Conservation (phyloP, 1,139 yeast genomes). For the Geotrichum phurueaensis region DNA sequence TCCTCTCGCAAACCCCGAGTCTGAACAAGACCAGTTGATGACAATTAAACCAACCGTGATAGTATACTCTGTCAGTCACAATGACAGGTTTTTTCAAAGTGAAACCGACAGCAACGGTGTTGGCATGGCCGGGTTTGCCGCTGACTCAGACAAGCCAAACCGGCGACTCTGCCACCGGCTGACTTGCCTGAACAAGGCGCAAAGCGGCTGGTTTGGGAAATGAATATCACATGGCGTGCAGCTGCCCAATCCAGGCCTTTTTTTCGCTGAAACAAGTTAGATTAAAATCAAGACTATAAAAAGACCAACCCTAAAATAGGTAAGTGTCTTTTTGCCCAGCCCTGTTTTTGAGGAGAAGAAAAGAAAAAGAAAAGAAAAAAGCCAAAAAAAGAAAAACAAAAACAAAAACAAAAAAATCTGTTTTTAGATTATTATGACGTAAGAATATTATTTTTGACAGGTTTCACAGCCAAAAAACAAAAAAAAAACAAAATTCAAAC, state of each 20-base stretch:
- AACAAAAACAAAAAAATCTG: no score
- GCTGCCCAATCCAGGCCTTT: neutral
- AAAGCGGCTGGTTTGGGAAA: neutral
- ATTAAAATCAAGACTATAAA: neutral
- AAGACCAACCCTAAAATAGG: neutral
- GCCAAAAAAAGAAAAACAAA: no score
- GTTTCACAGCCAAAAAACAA: no score
- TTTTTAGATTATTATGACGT: no score
- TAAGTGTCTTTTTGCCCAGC: no score
- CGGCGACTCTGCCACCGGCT: neutral
- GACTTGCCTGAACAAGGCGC: neutral
- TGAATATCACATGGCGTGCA: neutral
- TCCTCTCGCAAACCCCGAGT: neutral
- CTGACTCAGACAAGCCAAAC: neutral
- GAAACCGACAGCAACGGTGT: no score
- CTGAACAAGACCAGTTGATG: neutral
- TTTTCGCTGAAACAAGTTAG: neutral
- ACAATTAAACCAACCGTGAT: no score
- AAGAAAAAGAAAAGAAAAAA: no score
- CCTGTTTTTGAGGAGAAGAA: no score
- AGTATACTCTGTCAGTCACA: no score
- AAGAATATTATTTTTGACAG: no score
- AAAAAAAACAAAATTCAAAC: neutral
- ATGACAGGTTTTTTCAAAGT: no score
- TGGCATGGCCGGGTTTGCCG: neutral